Base-by-base conservation (phyloP, 2,329 filamentous ascomycete species). In the Amauroascus niger region DNA sequence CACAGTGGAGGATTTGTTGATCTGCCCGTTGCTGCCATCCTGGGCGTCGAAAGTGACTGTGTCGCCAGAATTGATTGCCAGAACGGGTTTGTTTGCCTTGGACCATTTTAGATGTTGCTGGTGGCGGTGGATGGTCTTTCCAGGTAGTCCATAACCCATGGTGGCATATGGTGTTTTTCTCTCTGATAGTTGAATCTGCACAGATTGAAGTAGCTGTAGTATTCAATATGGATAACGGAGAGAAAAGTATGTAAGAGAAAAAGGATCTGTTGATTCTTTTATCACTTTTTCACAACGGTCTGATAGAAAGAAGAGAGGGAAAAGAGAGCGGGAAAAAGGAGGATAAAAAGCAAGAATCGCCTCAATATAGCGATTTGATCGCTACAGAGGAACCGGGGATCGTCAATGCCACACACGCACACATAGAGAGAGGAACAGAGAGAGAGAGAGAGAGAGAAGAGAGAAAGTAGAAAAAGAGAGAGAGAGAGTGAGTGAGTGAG, bases 21-120 rank as follows among this genome's bases (percentile, higher is more conserved):
- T 70, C 61, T 77, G 74, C 55, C 76, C 76, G 61, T 76, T 73
- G 57, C 73, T 74, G 43, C 75, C 76, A 58, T 78, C 76, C 18
- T 71, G 69, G 24, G 76, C 67, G 60, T 76, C 74, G 57, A 79
- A 77, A 22, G 71, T 70, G 49, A 79, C 64, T 13, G 69, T 69
- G 18, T 71, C 62, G 9, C 76, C 76, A 0, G 76, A 77, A 9
- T 72, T 64, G 53, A 79, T 68, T 1, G 71, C 75, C 43, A 76
- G 62, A 22, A 70, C 70, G 1, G 76, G 76, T 1, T 67, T 53
- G 37, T 76, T 66, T 40, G 70, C 64, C 52, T 71, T 71, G 52
- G 74, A 74, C 76, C 76, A 79, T 63, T 73, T 75, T 24, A 75
- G 63, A 63, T 77, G 75, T 26, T 65, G 60, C 48, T 67, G 66